Percentiles rank a stretch among this genome's conserved stretches.
phyloP scores from a whole-genome alignment of 2,329 filamentous ascomycete genomes.

The Alternaria incomplexa region DNA sequence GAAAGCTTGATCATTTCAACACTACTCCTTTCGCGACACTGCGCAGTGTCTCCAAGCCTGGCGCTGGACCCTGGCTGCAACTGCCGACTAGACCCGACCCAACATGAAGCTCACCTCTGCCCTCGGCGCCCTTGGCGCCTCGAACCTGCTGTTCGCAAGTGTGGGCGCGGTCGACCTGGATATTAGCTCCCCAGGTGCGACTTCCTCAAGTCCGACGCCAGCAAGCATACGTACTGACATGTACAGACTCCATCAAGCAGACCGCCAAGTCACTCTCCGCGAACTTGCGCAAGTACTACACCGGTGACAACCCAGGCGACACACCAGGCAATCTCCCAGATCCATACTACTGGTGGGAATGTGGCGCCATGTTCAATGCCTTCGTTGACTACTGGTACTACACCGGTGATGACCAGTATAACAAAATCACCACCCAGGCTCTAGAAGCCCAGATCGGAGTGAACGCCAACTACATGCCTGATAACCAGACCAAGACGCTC shows the following conservation, averaged over 20 bases:
- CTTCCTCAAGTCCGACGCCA: not conserved
- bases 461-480: constrained; percentile 78
- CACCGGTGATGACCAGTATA: constrained; percentile 49
- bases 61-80: constrained; percentile 31
- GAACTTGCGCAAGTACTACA: constrained; percentile 69
- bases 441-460: constrained; percentile 77
- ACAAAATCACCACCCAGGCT: constrained; percentile 54
- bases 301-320: constrained; percentile 65
- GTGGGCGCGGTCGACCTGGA: constrained; percentile 42
- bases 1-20: not conserved
- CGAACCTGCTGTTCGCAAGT: constrained; percentile 38
- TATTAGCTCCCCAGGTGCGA: constrained; percentile 37
- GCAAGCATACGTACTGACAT: constrained; percentile 16
- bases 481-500: constrained; percentile 65
- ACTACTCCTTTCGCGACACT: not conserved
- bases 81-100: constrained; percentile 5
- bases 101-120: constrained; percentile 46
- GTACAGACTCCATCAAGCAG: constrained; percentile 65
- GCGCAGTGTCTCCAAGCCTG: constrained; percentile 23
- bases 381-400: constrained; percentile 54
- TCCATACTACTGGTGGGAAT: constrained; percentile 54
- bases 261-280: constrained; percentile 67
- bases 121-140: constrained; percentile 40
- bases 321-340: constrained; percentile 62
- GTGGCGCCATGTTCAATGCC: constrained; percentile 49